Conservation (phyloP, 352 stramenopile species). For the Pythium rhizo-oryzae region DNA sequence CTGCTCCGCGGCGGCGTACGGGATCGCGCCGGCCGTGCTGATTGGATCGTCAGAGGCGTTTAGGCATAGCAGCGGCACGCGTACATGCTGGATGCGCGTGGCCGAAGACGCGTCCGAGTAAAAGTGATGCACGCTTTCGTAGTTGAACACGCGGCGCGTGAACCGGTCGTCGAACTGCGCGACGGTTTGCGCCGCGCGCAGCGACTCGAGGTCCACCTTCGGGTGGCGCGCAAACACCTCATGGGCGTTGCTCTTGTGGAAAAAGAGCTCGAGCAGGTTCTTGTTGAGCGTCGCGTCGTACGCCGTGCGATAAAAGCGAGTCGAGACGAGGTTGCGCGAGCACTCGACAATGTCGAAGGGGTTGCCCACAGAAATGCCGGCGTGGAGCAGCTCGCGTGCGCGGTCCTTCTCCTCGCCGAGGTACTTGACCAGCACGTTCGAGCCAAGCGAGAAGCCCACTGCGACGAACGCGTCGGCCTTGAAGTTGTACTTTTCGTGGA, state of each 20-base stretch:
- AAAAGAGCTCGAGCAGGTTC: conserved; percentile 60
- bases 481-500: conserved; percentile 47
- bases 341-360: conserved; percentile 64
- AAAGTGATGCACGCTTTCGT: conserved; percentile 60
- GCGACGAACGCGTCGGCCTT: conserved; percentile 44
- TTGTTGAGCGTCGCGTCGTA: conserved; percentile 57
- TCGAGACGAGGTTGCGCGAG: conserved; percentile 46
- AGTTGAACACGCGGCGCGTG: conserved; percentile 61
- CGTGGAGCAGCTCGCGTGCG: conserved; percentile 39
- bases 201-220: conserved; percentile 51
- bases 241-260: conserved; percentile 68
- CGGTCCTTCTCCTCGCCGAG: conserved; percentile 56
- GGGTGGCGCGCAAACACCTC: conserved; percentile 58
- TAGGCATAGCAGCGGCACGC: conserved; percentile 62
- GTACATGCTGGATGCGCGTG: conserved; percentile 43
- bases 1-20: conserved; percentile 36
- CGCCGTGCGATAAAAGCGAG: conserved; percentile 57
- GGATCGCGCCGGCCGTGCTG: conserved; percentile 44
- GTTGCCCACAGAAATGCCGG: conserved; percentile 69
- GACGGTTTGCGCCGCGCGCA: conserved; percentile 44
- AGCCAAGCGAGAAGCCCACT: conserved; percentile 71
- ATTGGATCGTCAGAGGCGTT: conserved; percentile 72
- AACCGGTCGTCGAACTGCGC: conserved; percentile 68
- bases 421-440: conserved; percentile 81
- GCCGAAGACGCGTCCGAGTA: conserved; percentile 59